These are phyloP conservation scores for Gastrodia elata DNA, from an alignment of 106 monocot genomes.

Conservation along the genomic window DNA sequence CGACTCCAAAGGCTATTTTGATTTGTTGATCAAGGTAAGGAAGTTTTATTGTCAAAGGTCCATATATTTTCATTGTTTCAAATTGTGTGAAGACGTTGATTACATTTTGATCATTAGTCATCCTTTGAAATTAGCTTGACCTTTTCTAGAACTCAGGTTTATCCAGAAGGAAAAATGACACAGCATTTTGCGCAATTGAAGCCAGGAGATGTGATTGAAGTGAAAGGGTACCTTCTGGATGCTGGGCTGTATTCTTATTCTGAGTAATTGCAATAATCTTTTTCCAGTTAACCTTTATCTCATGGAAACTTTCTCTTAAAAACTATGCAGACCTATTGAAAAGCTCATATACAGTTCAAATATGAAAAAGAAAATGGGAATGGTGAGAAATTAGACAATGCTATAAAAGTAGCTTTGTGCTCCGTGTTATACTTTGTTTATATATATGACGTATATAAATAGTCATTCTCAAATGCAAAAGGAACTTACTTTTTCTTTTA, in stretches of 20 bases:
- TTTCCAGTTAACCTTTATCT: neutral
- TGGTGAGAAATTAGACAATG: slow-evolving; percentile 42
- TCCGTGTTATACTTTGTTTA: neutral
- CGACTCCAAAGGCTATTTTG: slow-evolving; percentile 92
- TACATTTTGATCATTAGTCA: neutral
- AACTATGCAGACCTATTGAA: slow-evolving; percentile 69
- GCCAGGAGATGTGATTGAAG: slow-evolving; percentile 84
- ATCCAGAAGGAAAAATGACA: slow-evolving; percentile 98
- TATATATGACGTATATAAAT: no score
- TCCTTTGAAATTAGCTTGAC: neutral
- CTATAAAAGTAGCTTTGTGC: neutral
- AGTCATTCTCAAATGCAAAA: neutral
- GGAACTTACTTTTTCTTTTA: neutral
- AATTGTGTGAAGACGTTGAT: neutral
- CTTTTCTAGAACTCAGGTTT: slow-evolving; percentile 41
- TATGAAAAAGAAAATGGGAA: slow-evolving; percentile 95
- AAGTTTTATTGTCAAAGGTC: neutral
- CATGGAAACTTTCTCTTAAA: neutral
- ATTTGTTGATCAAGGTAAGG: slow-evolving; percentile 91
- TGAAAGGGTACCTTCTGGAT: slow-evolving; percentile 63
- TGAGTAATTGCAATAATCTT: neutral
- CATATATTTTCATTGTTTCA: neutral
- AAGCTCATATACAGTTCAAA: slow-evolving; percentile 94
- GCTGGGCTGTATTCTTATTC: neutral
- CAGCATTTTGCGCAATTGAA: slow-evolving; percentile 77